These are phyloP conservation scores for Sicyos edulis DNA, from an alignment of 306 rosid genomes.

Conservation along the genomic window DNA sequence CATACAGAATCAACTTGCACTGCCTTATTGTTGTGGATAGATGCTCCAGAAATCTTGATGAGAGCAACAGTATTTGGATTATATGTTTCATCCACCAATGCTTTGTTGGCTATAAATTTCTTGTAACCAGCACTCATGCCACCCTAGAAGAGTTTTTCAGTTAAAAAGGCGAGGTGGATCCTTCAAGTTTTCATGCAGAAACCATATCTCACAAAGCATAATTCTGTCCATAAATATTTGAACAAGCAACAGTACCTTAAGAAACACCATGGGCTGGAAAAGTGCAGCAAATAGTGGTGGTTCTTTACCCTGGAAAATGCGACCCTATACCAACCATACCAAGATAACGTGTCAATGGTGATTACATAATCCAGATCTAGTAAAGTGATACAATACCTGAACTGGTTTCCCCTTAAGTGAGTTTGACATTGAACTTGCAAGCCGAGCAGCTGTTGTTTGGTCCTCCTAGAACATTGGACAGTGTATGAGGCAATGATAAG, in stretches of 20 bases:
- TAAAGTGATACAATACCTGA: slow-evolving; percentile 49
- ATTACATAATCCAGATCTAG: background rate
- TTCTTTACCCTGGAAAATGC: slow-evolving; percentile 83
- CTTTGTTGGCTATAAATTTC: slow-evolving; percentile 55
- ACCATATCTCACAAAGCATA: background rate
- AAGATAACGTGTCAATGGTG: background rate
- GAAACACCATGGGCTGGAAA: slow-evolving; percentile 86
- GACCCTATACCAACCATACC: slow-evolving; percentile 50
- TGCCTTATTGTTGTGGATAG: slow-evolving; percentile 71
- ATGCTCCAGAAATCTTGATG: slow-evolving; percentile 66
- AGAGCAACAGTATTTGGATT: slow-evolving; percentile 59
- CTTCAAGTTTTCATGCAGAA: slow-evolving; percentile 8
- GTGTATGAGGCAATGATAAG: slow-evolving; percentile 10
- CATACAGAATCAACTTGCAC: slow-evolving; percentile 92
- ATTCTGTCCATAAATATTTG: background rate
- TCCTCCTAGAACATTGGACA: slow-evolving; percentile 59
- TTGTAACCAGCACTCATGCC: slow-evolving; percentile 88
- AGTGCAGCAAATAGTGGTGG: slow-evolving; percentile 85
- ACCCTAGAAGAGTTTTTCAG: slow-evolving; percentile 46
- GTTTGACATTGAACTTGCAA: slow-evolving; percentile 82
- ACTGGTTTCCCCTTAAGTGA: slow-evolving; percentile 98
- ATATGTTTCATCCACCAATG: slow-evolving; percentile 70
- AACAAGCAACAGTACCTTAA: slow-evolving; percentile 50
- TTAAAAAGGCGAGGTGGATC: background rate
- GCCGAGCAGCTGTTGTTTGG: slow-evolving; percentile 71